Conservation (phyloP, 2,329 filamentous ascomycete genomes). For the Corniculantispora saksenae region DNA sequence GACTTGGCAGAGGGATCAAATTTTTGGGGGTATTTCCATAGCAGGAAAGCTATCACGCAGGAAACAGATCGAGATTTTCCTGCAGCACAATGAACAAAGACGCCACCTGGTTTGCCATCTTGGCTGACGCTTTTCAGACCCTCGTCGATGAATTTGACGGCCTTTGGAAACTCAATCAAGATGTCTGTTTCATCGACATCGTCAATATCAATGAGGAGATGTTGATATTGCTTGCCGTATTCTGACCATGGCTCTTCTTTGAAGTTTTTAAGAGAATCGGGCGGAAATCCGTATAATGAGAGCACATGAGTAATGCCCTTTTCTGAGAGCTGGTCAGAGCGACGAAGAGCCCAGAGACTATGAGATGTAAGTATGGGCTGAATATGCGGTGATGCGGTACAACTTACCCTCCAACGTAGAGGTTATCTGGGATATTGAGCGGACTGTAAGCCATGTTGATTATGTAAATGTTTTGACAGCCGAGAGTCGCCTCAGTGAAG, state of each 20-base stretch:
- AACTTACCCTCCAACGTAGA: constrained; percentile 20
- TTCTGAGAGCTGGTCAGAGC: constrained; percentile 67
- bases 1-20: constrained; percentile 46
- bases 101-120: constrained; percentile 37
- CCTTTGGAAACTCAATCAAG: constrained; percentile 74
- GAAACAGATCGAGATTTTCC: constrained; percentile 92
- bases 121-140: constrained; percentile 51
- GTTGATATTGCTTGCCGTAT: constrained; percentile 61
- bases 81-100: constrained; percentile 78
- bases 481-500: neutral
- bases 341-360: constrained; percentile 78
- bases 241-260: constrained; percentile 51
- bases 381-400: neutral
- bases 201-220: constrained; percentile 81
- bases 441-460: constrained; percentile 17
- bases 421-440: constrained; percentile 16
- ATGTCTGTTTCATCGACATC: constrained; percentile 90
- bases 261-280: constrained; percentile 42
- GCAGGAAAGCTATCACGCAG: constrained; percentile 80
- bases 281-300: constrained; percentile 69
- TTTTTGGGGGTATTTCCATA: constrained; percentile 63
- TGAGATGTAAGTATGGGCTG: constrained; percentile 15
- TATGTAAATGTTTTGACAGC: neutral
- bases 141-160: constrained; percentile 80
- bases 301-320: constrained; percentile 85